phyloP scores from a whole-genome alignment of 2,329 filamentous ascomycete species.

The Hypoxylon sp. region DNA sequence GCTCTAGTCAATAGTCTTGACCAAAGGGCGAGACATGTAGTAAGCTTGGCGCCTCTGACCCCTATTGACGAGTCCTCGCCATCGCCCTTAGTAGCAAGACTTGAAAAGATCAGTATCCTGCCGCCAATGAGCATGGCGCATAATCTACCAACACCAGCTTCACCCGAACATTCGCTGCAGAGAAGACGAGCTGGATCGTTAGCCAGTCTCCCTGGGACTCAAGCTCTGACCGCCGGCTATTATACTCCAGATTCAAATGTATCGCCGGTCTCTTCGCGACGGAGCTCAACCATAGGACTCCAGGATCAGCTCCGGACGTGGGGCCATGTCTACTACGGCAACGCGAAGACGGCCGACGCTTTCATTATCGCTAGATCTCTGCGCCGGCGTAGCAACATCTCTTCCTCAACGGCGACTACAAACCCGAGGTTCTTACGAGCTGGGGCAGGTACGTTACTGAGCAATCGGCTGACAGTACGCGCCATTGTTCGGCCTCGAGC shows the following conservation, averaged over 20 bases:
- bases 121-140: conserved; percentile 40
- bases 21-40: conserved; percentile 45
- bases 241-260: conserved; percentile 1
- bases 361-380: conserved; percentile 62
- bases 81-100: conserved; percentile 46
- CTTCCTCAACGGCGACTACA: conserved; percentile 6
- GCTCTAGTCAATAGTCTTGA: conserved; percentile 56
- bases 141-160: conserved; percentile 26
- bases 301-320: conserved; percentile 59
- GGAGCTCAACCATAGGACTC: conserved; percentile 40
- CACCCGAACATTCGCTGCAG: conserved; percentile 22
- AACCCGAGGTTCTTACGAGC: not conserved
- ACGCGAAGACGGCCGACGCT: conserved; percentile 60
- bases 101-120: conserved; percentile 50
- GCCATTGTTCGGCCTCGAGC: conserved; percentile 61
- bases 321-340: conserved; percentile 60
- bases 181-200: conserved; percentile 12
- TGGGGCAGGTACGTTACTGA: not conserved
- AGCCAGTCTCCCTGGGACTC: not conserved
- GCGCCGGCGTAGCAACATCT: conserved; percentile 54
- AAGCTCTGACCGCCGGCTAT: conserved; percentile 17
- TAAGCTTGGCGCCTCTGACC: conserved; percentile 46
- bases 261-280: conserved; percentile 38
- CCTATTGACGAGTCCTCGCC: conserved; percentile 54
- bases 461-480: conserved; percentile 57